Evolutionary conservation across 208 protist genomes (phyloP).

Genomic region (Novymonas esmeraldas): DNA sequence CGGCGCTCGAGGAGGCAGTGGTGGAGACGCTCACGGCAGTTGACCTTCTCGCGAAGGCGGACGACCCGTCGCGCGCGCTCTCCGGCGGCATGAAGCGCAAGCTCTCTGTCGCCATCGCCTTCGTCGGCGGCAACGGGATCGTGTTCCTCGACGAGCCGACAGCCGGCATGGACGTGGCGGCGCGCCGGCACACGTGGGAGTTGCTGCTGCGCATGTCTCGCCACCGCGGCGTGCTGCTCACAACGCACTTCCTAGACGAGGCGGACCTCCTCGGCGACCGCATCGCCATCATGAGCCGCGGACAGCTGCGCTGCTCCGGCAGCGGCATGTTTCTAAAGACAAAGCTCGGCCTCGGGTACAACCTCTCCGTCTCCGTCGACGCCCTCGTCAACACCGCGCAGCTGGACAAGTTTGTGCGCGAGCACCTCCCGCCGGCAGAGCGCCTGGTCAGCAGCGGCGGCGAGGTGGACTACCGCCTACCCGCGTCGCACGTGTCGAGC

Average conservation of each 20-base stretch:
- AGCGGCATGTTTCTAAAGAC: slow-evolving; percentile 69
- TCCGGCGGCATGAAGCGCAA: slow-evolving; percentile 84
- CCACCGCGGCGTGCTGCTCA: slow-evolving; percentile 68
- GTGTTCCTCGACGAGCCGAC: slow-evolving; percentile 93
- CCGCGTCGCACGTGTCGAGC: slow-evolving; percentile 14
- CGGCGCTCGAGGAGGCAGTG: slow-evolving; percentile 38
- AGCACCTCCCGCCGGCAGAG: slow-evolving; percentile 26
- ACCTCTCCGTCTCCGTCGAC: slow-evolving; percentile 24
- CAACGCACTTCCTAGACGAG: slow-evolving; percentile 97
- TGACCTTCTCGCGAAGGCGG: slow-evolving; percentile 54
- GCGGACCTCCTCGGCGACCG: slow-evolving; percentile 92
- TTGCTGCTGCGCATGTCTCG: slow-evolving; percentile 48
- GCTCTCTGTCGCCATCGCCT: slow-evolving; percentile 84
- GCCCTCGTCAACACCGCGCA: slow-evolving; percentile 13
- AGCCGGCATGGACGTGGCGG: slow-evolving; percentile 87
- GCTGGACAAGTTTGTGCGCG: slow-evolving; percentile 26
- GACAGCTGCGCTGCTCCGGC: slow-evolving; percentile 63
- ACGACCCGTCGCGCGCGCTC: slow-evolving; percentile 33
- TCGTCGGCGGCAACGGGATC: slow-evolving; percentile 69
- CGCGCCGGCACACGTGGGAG: slow-evolving; percentile 80
- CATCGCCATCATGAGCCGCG: slow-evolving; percentile 90
- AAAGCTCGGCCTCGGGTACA: slow-evolving; percentile 61
- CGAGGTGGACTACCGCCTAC: slow-evolving; percentile 52
- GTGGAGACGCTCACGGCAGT: slow-evolving; percentile 39
- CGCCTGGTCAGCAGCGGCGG: slow-evolving; percentile 15